Evolutionary conservation across 306 rosid genomes (phyloP).

Genomic region (Cicer yamashitae): DNA sequence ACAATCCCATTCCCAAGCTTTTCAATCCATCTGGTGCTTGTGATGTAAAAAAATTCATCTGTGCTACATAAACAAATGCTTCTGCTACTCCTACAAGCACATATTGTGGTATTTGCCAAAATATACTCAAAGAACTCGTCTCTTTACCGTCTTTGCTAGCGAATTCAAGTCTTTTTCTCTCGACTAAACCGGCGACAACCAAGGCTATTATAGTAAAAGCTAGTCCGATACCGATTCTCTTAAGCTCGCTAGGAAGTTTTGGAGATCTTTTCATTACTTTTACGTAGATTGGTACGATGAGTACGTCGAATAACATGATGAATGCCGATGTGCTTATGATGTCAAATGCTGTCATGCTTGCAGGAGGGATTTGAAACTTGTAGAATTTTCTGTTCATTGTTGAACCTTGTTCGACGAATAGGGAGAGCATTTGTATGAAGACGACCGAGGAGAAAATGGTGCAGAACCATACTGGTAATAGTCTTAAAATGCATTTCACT

Average conservation of each 20-base stretch:
- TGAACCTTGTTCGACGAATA: slow-evolving; percentile 66
- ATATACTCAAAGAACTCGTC: slow-evolving; percentile 58
- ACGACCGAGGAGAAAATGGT: slow-evolving; percentile 66
- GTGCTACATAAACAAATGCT: slow-evolving; percentile 63
- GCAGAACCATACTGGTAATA: slow-evolving; percentile 64
- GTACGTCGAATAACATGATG: slow-evolving; percentile 53
- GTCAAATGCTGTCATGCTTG: slow-evolving; percentile 69
- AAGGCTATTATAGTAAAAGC: slow-evolving; percentile 54
- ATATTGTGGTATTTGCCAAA: slow-evolving; percentile 73
- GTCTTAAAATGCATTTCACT: slow-evolving; percentile 59
- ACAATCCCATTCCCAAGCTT: slow-evolving; percentile 64
- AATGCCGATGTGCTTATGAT: slow-evolving; percentile 60
- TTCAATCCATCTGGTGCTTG: slow-evolving; percentile 63
- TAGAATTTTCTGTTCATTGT: slow-evolving; percentile 56
- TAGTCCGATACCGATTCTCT: slow-evolving; percentile 61
- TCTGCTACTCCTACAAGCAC: slow-evolving; percentile 61
- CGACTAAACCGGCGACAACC: slow-evolving; percentile 57
- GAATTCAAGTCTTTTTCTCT: slow-evolving; percentile 47
- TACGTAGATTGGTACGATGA: slow-evolving; percentile 49
- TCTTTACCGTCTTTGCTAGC: slow-evolving; percentile 43
- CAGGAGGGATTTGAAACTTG: slow-evolving; percentile 62
- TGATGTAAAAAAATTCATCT: slow-evolving; percentile 65
- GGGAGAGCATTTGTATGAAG: slow-evolving; percentile 67
- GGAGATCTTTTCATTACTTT: slow-evolving; percentile 53
- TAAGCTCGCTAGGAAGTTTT: slow-evolving; percentile 53